Conservation (phyloP, 1,284 basidiomycete genomes). For the Fomitopsis betulina region DNA sequence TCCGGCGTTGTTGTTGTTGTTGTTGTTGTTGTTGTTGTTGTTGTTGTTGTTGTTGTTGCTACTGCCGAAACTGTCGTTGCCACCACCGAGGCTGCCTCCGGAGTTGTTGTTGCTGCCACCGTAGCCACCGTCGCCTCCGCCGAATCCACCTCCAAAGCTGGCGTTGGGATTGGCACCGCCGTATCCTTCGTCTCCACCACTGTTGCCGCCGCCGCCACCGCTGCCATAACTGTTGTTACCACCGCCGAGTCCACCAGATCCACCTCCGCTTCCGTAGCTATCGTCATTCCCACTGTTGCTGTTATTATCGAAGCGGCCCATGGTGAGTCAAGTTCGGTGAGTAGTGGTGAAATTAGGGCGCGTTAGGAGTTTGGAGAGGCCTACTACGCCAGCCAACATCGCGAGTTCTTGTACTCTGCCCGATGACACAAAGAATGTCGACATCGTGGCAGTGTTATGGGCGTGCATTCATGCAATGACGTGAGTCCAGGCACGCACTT, state of each 20-base stretch:
- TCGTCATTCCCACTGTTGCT: background rate
- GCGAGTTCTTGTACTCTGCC: background rate
- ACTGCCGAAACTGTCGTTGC: background rate
- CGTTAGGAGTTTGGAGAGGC: no score
- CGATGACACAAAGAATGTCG: background rate
- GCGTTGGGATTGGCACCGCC: background rate
- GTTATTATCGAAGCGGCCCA: background rate
- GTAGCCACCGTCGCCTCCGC: background rate
- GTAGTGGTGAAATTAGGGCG: no score
- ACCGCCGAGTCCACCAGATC: background rate
- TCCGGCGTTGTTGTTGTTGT: background rate
- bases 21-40: no score
- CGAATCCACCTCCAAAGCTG: background rate
- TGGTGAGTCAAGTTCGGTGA: background rate
- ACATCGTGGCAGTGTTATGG: background rate
- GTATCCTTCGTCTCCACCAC: background rate
- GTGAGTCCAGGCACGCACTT: background rate
- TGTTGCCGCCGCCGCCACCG: background rate
- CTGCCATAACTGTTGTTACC: background rate
- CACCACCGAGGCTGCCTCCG: background rate
- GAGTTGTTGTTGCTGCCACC: background rate
- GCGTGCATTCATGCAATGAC: background rate
- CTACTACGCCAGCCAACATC: background rate
- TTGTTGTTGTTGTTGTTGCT: background rate
- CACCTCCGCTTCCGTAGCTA: no score